Evolutionary conservation across 1,139 yeast genomes (phyloP).

Genomic region (Saccharomyces hybrid): DNA sequence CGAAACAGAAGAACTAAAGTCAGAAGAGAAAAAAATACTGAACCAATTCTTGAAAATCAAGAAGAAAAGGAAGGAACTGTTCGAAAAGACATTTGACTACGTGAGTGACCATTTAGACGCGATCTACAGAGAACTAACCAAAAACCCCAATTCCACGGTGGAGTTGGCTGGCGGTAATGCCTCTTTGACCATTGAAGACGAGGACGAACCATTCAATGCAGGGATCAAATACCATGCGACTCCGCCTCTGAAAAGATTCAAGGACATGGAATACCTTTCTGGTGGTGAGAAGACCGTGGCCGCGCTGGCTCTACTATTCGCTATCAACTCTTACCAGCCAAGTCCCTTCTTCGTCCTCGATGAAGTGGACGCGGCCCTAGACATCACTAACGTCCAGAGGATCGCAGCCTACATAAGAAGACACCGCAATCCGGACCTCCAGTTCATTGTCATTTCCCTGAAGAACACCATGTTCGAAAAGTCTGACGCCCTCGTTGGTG

Average conservation of each 20-base stretch:
- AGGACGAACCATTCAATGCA: slow-evolving; percentile 76
- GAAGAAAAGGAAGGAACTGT: slow-evolving; percentile 50
- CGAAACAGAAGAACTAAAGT: slow-evolving; percentile 59
- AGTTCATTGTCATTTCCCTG: slow-evolving; percentile 88
- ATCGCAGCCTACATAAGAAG: slow-evolving; percentile 77
- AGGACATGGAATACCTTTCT: slow-evolving; percentile 87
- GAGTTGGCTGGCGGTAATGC: slow-evolving; percentile 91
- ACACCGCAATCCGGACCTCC: slow-evolving; percentile 74
- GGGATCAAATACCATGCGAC: slow-evolving; percentile 91
- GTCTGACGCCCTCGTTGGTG: slow-evolving; percentile 89
- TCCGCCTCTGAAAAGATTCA: slow-evolving; percentile 92
- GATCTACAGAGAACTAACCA: slow-evolving; percentile 84
- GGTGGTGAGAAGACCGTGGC: slow-evolving; percentile 99
- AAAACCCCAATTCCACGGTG: slow-evolving; percentile 41
- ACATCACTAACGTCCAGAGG: slow-evolving; percentile 75
- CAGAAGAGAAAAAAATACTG: slow-evolving; percentile 49
- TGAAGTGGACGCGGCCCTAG: slow-evolving; percentile 96
- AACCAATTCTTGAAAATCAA: slow-evolving; percentile 56
- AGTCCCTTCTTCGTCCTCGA: slow-evolving; percentile 94
- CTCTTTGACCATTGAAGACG: slow-evolving; percentile 76
- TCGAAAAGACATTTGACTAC: slow-evolving; percentile 69
- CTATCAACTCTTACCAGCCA: slow-evolving; percentile 85
- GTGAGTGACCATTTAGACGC: slow-evolving; percentile 65
- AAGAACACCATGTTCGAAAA: slow-evolving; percentile 82
- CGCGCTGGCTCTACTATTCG: slow-evolving; percentile 84